A percentile compares a stretch with the other conserved stretches of the same genome.
These are phyloP conservation scores for Mesostigma viride DNA, from an alignment of 139 green algal species.

Conservation along the genomic window DNA sequence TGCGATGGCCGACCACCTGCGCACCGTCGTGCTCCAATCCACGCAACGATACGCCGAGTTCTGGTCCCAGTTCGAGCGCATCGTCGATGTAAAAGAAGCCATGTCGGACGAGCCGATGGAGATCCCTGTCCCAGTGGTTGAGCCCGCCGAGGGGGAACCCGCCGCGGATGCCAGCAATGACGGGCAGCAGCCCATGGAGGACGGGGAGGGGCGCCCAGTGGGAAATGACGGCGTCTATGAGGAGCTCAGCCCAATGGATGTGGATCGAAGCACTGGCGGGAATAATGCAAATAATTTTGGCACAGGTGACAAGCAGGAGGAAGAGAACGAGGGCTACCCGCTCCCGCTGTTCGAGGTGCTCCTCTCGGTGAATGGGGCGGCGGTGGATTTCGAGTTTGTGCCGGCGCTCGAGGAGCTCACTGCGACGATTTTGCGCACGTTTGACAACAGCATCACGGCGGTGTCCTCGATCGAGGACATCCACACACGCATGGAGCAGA, in stretches of 20 bases:
- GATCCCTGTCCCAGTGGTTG: too few species aligned
- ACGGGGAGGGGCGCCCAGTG: too few species aligned
- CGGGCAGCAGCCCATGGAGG: too few species aligned
- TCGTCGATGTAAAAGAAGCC: too few species aligned
- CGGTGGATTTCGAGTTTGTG: conserved; percentile 31
- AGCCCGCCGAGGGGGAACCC: not conserved
- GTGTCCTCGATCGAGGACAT: conserved; percentile 32
- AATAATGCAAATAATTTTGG: too few species aligned
- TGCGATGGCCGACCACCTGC: conserved; percentile 52
- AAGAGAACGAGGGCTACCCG: too few species aligned
- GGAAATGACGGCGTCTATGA: too few species aligned
- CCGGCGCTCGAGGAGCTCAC: conserved; percentile 44
- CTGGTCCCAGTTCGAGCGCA: conserved; percentile 47
- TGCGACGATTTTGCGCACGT: conserved; percentile 31
- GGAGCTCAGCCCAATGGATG: too few species aligned
- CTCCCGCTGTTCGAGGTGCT: conserved; percentile 46
- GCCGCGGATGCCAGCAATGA: too few species aligned
- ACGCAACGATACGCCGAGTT: conserved; percentile 35
- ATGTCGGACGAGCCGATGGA: too few species aligned
- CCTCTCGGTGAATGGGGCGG: conserved; percentile 15
- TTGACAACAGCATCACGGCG: conserved; percentile 44
- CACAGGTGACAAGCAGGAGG: too few species aligned
- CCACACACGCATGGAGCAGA: not conserved
- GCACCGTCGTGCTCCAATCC: conserved; percentile 38
- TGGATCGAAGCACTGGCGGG: too few species aligned